phyloP scores from a whole-genome alignment of 495 filamentous ascomycete genomes.

The Tuber borchii region DNA sequence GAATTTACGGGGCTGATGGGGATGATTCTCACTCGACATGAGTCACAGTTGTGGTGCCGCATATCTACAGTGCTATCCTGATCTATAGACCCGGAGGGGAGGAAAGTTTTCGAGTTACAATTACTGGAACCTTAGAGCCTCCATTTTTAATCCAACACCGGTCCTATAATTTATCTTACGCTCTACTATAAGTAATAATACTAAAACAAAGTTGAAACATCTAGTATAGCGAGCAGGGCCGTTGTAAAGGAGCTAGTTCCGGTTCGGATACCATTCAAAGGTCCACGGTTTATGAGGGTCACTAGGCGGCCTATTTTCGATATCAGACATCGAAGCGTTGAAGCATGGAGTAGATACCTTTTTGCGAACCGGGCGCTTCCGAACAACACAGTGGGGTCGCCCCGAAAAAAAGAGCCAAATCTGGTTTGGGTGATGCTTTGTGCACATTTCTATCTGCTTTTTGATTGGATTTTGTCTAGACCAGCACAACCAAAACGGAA shows the following conservation, averaged over 20 bases:
- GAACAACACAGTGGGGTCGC: not conserved
- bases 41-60: not conserved
- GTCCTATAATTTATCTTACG: not conserved
- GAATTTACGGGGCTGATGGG: not conserved
- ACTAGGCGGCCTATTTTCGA: not conserved
- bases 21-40: not conserved
- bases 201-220: not conserved
- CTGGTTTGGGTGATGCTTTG: not conserved
- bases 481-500: not conserved
- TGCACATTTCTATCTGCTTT: not conserved
- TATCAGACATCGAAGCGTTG: not conserved
- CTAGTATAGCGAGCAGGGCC: not conserved
- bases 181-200: not conserved
- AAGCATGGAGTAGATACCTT: not conserved
- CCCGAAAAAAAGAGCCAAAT: not conserved
- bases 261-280: not conserved
- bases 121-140: not conserved
- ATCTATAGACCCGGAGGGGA: not conserved
- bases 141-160: not conserved
- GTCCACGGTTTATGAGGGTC: not conserved
- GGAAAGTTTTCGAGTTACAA: not conserved
- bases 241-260: not conserved
- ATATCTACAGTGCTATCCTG: not conserved
- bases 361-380: not conserved
- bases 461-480: not conserved